Conservation (phyloP, 495 filamentous ascomycete species). For the Hypomontagnella submonticulosa region DNA sequence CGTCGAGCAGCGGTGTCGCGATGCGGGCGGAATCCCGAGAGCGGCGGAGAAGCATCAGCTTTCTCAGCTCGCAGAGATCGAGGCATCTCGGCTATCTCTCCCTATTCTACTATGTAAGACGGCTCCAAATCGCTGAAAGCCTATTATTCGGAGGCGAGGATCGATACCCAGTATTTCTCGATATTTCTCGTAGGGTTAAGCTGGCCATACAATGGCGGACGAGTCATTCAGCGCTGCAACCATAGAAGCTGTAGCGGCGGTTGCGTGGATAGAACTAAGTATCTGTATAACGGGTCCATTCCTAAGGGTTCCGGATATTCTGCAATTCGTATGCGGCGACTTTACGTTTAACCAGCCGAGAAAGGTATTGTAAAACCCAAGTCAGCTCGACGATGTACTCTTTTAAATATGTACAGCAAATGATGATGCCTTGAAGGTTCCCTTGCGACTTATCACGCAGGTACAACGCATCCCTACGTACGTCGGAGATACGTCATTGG, state of each 20-base stretch:
- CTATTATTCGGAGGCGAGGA: conserved; percentile 3
- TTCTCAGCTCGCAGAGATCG: conserved; percentile 18
- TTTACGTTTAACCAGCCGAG: not conserved
- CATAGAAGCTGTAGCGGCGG: conserved; percentile 7
- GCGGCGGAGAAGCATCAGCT: conserved; percentile 14
- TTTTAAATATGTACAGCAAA: not conserved
- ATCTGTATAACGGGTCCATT: conserved; percentile 23
- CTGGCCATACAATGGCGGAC: conserved; percentile 7
- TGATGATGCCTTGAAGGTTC: conserved; percentile 17
- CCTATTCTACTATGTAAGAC: conserved; percentile 1
- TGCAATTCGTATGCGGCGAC: not conserved
- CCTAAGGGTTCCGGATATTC: conserved; percentile 10
- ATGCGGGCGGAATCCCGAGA: conserved; percentile 6
- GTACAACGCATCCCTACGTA: conserved; percentile 20
- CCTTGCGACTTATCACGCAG: conserved; percentile 17
- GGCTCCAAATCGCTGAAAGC: not conserved
- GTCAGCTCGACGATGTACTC: not conserved
- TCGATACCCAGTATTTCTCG: conserved; percentile 10
- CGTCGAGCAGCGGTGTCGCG: conserved; percentile 2
- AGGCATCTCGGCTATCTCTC: conserved; percentile 22
- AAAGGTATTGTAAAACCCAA: not conserved
- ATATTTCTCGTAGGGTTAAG: conserved; percentile 12
- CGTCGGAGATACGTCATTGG: conserved; percentile 31
- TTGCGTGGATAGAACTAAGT: conserved; percentile 10
- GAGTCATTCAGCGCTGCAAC: conserved; percentile 31